phyloP scores from a whole-genome alignment of 192 early-diverging fungal species.

The Ramicandelaber brevisporus region DNA sequence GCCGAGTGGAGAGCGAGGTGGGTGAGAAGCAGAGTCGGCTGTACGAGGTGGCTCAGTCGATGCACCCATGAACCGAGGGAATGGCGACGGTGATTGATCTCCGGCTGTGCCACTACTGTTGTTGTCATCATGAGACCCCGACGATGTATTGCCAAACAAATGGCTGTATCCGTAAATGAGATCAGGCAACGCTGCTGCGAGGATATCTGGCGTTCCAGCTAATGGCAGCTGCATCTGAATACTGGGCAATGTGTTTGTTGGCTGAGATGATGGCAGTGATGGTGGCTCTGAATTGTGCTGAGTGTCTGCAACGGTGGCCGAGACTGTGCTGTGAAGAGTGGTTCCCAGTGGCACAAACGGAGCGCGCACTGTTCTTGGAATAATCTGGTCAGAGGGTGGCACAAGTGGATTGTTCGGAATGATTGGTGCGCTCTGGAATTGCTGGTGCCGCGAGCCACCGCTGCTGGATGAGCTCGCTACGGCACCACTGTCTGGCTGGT shows the following conservation, averaged over 20 bases:
- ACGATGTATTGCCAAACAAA: neutral
- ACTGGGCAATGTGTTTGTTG: neutral
- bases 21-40: slow-evolving; percentile 18
- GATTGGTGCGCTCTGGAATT: slow-evolving; percentile 1
- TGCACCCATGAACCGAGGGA: too few relatives aligned
- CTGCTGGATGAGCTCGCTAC: neutral
- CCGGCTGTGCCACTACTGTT: slow-evolving; percentile 4
- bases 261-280: too few relatives aligned
- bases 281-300: too few relatives aligned
- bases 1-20: slow-evolving; percentile 11
- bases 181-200: too few relatives aligned
- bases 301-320: too few relatives aligned
- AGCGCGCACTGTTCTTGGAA: too few relatives aligned
- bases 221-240: neutral
- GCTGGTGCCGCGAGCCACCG: slow-evolving; percentile 4
- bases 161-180: too few relatives aligned
- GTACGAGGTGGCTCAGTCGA: slow-evolving; percentile 12
- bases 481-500: slow-evolving; percentile 8
- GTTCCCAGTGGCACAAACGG: too few relatives aligned
- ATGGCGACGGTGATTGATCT: slow-evolving; percentile 2
- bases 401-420: neutral
- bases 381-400: neutral
- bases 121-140: neutral
- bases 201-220: neutral
- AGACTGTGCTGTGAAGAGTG: too few relatives aligned